Base-by-base conservation (phyloP, 2,329 filamentous ascomycete genomes). In the Aureobasidium namibiae region DNA sequence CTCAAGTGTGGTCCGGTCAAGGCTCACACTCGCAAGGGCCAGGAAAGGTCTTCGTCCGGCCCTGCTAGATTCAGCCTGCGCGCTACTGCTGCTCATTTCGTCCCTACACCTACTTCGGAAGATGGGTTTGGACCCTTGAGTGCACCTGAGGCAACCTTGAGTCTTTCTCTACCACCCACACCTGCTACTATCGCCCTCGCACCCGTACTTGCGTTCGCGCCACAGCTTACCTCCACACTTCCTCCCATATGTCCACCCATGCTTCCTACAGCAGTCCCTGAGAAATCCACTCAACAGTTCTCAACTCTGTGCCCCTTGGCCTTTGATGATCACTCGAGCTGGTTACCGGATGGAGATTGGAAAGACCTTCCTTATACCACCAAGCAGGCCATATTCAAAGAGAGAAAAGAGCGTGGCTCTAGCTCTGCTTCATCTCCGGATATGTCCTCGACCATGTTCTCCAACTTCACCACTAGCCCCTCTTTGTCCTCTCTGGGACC, bases 51-150 rank as follows among this genome's bases (percentile, higher is more conserved):
- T 10, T 13, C 39, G 36, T 21, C 44, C 39, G 39, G 18, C 21
- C 34, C 45, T 46, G 18, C 6, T n/a, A 21, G 36, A 39, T 58
- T 49, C 23, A 63, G 45, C 42, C 59, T 63, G 11, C 61, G 61
- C n/a, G 61, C 59, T 11, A 60, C 57, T 60, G 61, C 61, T 29
- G 46, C 61, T 13, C 38, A 26, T 31, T 63, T 63, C 18, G 21
- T 57, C 13, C 61, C 61, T 26, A 54, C 53, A n/a, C 24, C 54
- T 26, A 8, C 10, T 16, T 31, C 29, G 13, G 31, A 39, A 4
- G 18, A 33, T 18, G 8, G 8, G 9, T 29, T 18, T 13, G 16
- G 14, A 21, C 13, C 44, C 11, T 18, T 21, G 33, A 14, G 18
- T 57, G 42, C 31, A 38, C 41, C 10, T 9, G n/a, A 38, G 36